Conservation (phyloP, 768 basidiomycete species). For the Mycena polygramma region DNA sequence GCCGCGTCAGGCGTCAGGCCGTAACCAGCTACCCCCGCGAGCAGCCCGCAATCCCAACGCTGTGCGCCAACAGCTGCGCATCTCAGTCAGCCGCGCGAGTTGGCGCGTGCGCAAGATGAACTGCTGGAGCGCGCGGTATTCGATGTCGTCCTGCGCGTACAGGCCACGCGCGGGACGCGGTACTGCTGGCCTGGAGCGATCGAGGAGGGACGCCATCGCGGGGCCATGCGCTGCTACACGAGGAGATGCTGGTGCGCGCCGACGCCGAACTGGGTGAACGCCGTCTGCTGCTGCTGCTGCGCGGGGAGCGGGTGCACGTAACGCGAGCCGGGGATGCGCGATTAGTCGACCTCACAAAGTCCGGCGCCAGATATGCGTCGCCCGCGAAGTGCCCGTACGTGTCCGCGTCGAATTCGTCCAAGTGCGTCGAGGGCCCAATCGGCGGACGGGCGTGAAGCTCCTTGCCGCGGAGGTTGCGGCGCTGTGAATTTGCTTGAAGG, state of each 20-base stretch:
- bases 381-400: conserved; percentile 34
- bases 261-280: neutral
- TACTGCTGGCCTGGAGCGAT: conserved; percentile 46
- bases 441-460: conserved; percentile 50
- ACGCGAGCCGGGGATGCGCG: conserved; percentile 42
- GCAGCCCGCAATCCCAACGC: too few species aligned
- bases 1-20: too few species aligned
- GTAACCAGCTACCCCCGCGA: too few species aligned
- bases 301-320: too few species aligned
- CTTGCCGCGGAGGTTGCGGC: conserved; percentile 82
- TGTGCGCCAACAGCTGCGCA: too few species aligned
- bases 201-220: conserved; percentile 53
- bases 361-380: conserved; percentile 40
- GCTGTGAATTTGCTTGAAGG: conserved; percentile 75
- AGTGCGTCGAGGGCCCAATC: conserved; percentile 14
- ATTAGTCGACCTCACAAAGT: conserved; percentile 57
- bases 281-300: neutral
- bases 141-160: conserved; percentile 19
- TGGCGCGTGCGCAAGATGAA: conserved; percentile 70
- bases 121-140: conserved; percentile 44
- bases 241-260: conserved; percentile 17
- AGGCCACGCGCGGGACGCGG: conserved; percentile 23
- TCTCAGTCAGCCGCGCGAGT: too few species aligned
- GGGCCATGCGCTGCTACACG: conserved; percentile 43
- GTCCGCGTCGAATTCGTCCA: conserved; percentile 1